phyloP scores from a whole-genome alignment of 2,329 filamentous ascomycete species.

The Diplocarpon mali region DNA sequence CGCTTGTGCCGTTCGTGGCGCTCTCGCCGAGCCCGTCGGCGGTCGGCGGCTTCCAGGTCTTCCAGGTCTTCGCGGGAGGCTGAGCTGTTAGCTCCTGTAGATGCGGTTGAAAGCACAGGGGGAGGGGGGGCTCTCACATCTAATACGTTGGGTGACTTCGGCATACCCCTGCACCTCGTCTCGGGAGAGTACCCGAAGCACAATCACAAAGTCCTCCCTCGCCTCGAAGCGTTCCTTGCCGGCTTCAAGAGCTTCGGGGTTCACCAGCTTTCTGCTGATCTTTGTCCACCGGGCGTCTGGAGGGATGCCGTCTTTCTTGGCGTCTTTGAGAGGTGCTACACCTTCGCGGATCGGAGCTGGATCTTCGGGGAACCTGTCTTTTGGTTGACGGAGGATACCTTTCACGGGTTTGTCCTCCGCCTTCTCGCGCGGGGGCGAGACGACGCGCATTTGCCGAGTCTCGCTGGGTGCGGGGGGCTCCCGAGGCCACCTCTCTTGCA shows the following conservation, averaged over 20 bases:
- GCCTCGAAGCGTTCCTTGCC: constrained; percentile 85
- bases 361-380: constrained; percentile 76
- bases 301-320: constrained; percentile 65
- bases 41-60: constrained; percentile 18
- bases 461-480: constrained; percentile 16
- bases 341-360: constrained; percentile 75
- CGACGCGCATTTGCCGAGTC: constrained; percentile 39
- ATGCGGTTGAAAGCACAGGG: neutral
- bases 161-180: constrained; percentile 87
- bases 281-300: constrained; percentile 84
- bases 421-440: constrained; percentile 57
- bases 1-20: constrained; percentile 26
- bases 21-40: constrained; percentile 23
- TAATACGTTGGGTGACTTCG: constrained; percentile 66
- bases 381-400: constrained; percentile 78
- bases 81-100: constrained; percentile 8
- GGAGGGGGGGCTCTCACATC: constrained; percentile 47
- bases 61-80: constrained; percentile 25
- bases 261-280: constrained; percentile 79
- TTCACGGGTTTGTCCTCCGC: constrained; percentile 60
- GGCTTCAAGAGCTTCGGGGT: constrained; percentile 73
- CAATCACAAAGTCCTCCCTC: constrained; percentile 87
- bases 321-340: constrained; percentile 86
- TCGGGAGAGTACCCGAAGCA: constrained; percentile 73
- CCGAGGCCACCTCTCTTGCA: constrained; percentile 17